A percentile compares a stretch with the other conserved stretches of the same genome.
Evolutionary conservation across 768 basidiomycete genomes (phyloP).

Genomic region (Rhizopogon vesiculosus): DNA sequence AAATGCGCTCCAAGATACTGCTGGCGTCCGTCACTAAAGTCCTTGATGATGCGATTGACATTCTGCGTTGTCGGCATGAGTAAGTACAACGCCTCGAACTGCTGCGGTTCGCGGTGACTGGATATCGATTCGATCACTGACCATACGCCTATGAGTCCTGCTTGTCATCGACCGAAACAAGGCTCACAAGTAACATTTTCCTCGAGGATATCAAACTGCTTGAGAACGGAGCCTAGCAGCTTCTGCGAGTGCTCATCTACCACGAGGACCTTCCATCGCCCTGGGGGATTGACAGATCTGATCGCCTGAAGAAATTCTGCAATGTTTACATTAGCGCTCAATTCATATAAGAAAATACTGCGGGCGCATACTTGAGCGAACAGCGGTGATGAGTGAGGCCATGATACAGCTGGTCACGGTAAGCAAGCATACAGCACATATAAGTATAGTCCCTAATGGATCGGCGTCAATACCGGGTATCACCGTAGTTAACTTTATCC

Average conservation of each 20-base stretch:
- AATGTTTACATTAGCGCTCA: background rate
- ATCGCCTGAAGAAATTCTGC: constrained; percentile 86
- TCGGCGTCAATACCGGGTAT: constrained; percentile 9
- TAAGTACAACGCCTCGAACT: constrained; percentile 90
- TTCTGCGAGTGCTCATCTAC: constrained; percentile 91
- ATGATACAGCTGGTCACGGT: constrained; percentile 21
- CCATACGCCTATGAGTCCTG: constrained; percentile 6
- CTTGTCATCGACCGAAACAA: background rate
- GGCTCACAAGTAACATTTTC: constrained; percentile 93
- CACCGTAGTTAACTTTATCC: background rate
- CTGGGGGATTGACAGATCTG: constrained; percentile 79
- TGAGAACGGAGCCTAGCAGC: constrained; percentile 79
- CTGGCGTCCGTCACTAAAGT: constrained; percentile 63
- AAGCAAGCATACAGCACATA: background rate
- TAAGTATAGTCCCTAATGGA: background rate
- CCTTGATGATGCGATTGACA: constrained; percentile 83
- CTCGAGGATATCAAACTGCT: constrained; percentile 90
- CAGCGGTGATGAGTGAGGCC: constrained; percentile 42
- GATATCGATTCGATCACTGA: constrained; percentile 92
- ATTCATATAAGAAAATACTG: background rate
- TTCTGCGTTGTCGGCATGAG: constrained; percentile 95
- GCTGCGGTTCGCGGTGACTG: constrained; percentile 75
- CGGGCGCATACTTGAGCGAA: constrained; percentile 39
- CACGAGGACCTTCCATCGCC: constrained; percentile 95
- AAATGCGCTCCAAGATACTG: constrained; percentile 83